These are phyloP conservation scores for Blastomyces silverae DNA, from an alignment of 2,329 filamentous ascomycete genomes.

Conservation along the genomic window DNA sequence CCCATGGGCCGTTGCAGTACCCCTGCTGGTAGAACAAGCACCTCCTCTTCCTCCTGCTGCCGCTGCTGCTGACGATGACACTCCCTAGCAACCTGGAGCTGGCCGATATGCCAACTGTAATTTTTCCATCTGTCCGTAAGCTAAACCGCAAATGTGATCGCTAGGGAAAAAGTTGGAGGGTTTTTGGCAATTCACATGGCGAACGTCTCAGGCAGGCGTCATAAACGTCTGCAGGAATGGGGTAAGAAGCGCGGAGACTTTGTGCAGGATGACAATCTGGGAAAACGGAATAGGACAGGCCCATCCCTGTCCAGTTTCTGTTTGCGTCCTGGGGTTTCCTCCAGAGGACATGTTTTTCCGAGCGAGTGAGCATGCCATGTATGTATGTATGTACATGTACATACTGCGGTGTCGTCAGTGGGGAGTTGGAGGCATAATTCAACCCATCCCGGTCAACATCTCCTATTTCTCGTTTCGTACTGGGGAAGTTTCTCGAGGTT, in stretches of 20 bases:
- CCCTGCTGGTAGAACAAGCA: too few species aligned
- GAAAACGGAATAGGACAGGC: background rate
- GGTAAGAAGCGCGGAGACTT: background rate
- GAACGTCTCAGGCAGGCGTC: background rate
- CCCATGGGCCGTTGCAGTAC: too few species aligned
- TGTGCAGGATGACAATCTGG: background rate
- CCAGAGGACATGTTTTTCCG: background rate
- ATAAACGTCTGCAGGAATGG: background rate
- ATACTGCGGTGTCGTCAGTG: background rate
- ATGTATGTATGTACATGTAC: too few species aligned
- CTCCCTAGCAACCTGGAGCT: background rate
- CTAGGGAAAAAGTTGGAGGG: background rate
- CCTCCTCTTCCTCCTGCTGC: background rate
- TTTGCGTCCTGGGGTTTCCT: background rate
- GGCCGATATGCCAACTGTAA: background rate
- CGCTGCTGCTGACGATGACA: background rate
- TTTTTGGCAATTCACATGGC: background rate
- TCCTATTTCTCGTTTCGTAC: background rate
- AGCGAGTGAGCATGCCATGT: background rate
- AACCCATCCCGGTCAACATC: background rate
- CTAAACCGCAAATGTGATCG: background rate
- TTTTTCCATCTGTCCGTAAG: slow-evolving; percentile 6
- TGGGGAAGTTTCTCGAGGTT: background rate
- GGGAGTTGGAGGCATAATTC: background rate
- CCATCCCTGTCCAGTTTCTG: background rate